Conservation (phyloP, 1,284 basidiomycete species). For the Leccinum olivaceoglutinosum region DNA sequence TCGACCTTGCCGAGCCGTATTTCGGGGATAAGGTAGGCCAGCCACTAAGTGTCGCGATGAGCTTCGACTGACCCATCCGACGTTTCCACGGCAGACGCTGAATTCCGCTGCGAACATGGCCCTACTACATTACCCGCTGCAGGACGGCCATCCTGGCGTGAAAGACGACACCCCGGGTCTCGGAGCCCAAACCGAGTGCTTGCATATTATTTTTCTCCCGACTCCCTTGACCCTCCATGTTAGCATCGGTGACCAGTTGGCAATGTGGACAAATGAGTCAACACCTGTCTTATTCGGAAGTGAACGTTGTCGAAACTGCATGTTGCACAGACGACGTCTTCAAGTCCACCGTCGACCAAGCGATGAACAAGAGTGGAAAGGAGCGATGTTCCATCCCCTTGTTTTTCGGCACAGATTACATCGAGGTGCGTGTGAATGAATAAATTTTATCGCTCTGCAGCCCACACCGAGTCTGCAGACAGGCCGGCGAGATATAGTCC, state of each 20-base stretch:
- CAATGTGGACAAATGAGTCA: slow-evolving; percentile 78
- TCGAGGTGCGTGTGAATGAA: slow-evolving; percentile 45
- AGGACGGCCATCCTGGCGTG: slow-evolving; percentile 30
- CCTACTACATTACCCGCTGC: slow-evolving; percentile 72
- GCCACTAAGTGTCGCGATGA: neutral
- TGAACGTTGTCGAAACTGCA: neutral
- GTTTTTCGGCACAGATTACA: slow-evolving; percentile 74
- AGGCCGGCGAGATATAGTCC: slow-evolving; percentile 57
- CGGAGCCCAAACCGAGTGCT: slow-evolving; percentile 74
- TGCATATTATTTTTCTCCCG: slow-evolving; percentile 14
- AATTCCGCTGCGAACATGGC: slow-evolving; percentile 75
- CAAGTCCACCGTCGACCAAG: slow-evolving; percentile 82
- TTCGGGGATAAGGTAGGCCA: slow-evolving; percentile 67
- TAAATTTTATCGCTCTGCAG: slow-evolving; percentile 29
- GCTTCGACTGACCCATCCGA: neutral
- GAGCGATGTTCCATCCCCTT: slow-evolving; percentile 79
- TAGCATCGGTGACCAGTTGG: slow-evolving; percentile 83
- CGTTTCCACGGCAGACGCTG: slow-evolving; percentile 26
- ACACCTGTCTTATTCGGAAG: neutral
- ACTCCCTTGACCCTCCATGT: neutral
- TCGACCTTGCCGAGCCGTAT: slow-evolving; percentile 69
- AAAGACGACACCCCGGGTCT: slow-evolving; percentile 64
- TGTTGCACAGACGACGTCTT: slow-evolving; percentile 69
- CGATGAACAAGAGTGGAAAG: slow-evolving; percentile 65
- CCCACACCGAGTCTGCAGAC: slow-evolving; percentile 58